Evolutionary conservation across 2,329 filamentous ascomycete genomes (phyloP).

Genomic region (Fusarium xylarioides): DNA sequence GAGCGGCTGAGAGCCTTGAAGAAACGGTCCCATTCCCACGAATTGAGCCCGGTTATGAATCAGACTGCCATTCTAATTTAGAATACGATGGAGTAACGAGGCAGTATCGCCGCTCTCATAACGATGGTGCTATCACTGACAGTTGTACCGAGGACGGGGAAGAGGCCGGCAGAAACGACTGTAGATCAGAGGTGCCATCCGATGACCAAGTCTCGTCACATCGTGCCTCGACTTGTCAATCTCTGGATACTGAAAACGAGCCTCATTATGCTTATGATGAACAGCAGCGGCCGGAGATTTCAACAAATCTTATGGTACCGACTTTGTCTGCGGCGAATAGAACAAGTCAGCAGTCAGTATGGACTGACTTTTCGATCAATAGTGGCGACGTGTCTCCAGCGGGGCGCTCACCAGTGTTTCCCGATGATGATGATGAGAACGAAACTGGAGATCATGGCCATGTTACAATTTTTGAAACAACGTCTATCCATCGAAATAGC

Average conservation of each 20-base stretch:
- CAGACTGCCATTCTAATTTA: constrained; percentile 51
- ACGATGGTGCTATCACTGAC: constrained; percentile 49
- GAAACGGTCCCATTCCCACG: constrained; percentile 47
- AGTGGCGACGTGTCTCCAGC: constrained; percentile 55
- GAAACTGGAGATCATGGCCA: constrained; percentile 45
- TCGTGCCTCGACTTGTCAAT: constrained; percentile 53
- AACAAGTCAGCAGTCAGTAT: constrained; percentile 64
- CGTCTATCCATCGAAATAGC: constrained; percentile 41
- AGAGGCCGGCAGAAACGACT: constrained; percentile 43
- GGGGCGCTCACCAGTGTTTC: constrained; percentile 43
- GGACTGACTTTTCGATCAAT: constrained; percentile 68
- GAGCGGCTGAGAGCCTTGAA: constrained; percentile 13
- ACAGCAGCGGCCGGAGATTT: constrained; percentile 48
- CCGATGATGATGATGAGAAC: constrained; percentile 39
- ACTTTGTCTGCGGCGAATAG: constrained; percentile 56
- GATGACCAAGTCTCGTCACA: constrained; percentile 47
- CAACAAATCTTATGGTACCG: constrained; percentile 59
- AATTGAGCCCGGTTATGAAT: constrained; percentile 49
- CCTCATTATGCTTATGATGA: constrained; percentile 40
- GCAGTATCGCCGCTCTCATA: constrained; percentile 39
- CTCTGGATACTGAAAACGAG: constrained; percentile 48
- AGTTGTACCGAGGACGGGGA: constrained; percentile 50
- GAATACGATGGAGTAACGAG: constrained; percentile 41
- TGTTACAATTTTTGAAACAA: constrained; percentile 47
- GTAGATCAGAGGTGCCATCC: constrained; percentile 42